Evolutionary conservation across 208 protist species (phyloP), one percentile per base, ranked within the genome.

Genomic region (Lotmaria passim): DNA sequence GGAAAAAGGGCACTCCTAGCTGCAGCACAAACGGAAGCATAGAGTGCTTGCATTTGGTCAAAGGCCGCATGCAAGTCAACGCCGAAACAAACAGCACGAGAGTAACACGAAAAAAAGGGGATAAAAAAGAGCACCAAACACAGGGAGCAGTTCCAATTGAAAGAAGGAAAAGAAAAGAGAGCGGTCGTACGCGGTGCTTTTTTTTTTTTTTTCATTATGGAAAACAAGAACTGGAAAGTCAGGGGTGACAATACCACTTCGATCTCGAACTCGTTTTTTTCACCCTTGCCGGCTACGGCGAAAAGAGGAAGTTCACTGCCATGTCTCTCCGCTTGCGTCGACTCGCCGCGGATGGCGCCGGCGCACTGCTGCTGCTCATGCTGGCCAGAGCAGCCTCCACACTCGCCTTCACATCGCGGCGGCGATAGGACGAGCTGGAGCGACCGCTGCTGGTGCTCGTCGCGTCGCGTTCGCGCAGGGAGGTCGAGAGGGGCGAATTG

Each of bases 301-400:
- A 36, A 51, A 63, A 51, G 39, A 63, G 57, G 24, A 63, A 63
- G 39, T 63, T 63, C 23, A 63, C 57, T 17, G 57, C 30, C 57
- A 63, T 63, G 28, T 63, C 41, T n/a, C 57, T 38, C 7, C 41
- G 57, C 39, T 63, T 63, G n/a, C 57, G 57, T 7, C 41, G 57
- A 51, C 57, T 63, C 34, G 57, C 57, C 17, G 39, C 57, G 3
- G 57, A 51, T 12, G 57, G 57, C 15, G 57, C 4, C 14, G 57
- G 57, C 1, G 57, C 38, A 26, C 39, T 63, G 38, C 26, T 63
- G 57, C 41, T 63, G 28, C 38, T 46, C 36, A 63, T 63, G 41
- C 38, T 48, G 7, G 57, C 57, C 17, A 63, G 3, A 0, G 39
- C 41, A 4, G 57, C 57, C 57, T 63, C 57, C 26, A 63, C 57